Evolutionary conservation across 2,329 filamentous ascomycete genomes (phyloP), one percentile per base, ranked within the genome.

Genomic region (Gnomoniopsis sp.): DNA sequence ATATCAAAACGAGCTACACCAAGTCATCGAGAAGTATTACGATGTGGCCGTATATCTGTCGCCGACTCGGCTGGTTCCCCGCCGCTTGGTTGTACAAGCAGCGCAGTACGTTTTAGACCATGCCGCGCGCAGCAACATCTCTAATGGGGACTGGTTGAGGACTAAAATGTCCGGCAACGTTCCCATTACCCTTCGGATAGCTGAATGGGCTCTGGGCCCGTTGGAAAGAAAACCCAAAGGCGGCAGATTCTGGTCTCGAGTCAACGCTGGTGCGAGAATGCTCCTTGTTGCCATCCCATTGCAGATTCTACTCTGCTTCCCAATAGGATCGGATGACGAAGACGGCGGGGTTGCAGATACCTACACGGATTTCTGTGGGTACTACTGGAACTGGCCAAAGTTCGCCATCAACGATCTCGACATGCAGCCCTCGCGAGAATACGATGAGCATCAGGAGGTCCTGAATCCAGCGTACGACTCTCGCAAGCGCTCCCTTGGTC

Each of bases 311-410:
- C 49, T 67, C 3, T 56, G 62, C 1, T 51, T 64, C 17, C 64
- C 63, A 3, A 22, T 46, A 3, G 55, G 58, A 1, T 56, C 57
- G n/a, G 58, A 61, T 2, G 65, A 62, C 62, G 60, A 65, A 6
- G 57, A 65, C 33, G 64, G 44, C 6, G 63, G 65, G 8, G 49
- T 63, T 2, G 49, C 53, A 15, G 61, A 63, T 8, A 62, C 56
- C 6, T 68, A 68, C 33, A 65, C 62, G 0, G 63, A 67, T 17
- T 66, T 63, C 49, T 65, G 64, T 3, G 62, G 58, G 1, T 66
- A 66, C 21, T 60, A 66, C 49, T 69, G 65, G 65, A 57, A 65
- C 48, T 69, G 65, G 65, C 61, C 67, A 0, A 67, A 68, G 22
- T 62, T 67, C 48, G 63, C 64, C 4, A 65, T 64, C 44, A 69